Base-by-base conservation (phyloP, 768 basidiomycete species). In the Mycena sanguinolenta region DNA sequence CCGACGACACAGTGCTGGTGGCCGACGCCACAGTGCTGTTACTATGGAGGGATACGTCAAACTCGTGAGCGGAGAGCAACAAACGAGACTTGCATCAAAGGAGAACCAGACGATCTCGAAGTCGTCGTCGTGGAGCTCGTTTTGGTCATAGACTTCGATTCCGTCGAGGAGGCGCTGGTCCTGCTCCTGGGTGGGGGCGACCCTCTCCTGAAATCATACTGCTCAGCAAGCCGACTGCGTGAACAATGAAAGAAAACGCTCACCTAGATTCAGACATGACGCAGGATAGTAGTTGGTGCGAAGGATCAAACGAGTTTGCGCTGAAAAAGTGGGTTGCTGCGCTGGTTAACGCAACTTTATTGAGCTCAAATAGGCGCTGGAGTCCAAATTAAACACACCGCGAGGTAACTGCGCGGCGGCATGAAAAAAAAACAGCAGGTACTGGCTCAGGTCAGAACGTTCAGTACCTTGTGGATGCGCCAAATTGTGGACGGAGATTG, bases 401-500 rank as follows among this genome's bases (percentile, higher is more conserved):
- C 14, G 58, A 59, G 58, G 58, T 42, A 14, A 59, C 38, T 59
- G 38, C 39, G 17, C 38, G 38, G 39, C 27, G 58, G 39, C 58
- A 27, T 59, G 58, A 14, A 19, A 30, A 53, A 19, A 30, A 53
- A 53, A 5, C 8, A 30, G 28, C 16, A 28, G 27, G 8, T 27
- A 53, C 28, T 28, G 4, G n/a, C n/a, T n/a, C n/a, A n/a, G n/a
- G n/a, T n/a, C 50, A 52, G 27, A 30, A 53, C 38, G 14, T 28
- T 42, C 13, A 44, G 28, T 23, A 30, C 58, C 25, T 42, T 59
- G 58, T 16, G 14, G 28, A 23, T 58, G 13, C 58, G 32, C 58
- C 58, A 59, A 42, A 42, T 59, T 42, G 58, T 59, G 38, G 58
- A 44, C 39, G 16, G 58, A 59, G 58, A 59, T 59, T 59, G 58